Percentiles rank a stretch among this genome's conserved stretches.
phyloP scores from a whole-genome alignment of 768 basidiomycete genomes.

The Naematelia encephala region DNA sequence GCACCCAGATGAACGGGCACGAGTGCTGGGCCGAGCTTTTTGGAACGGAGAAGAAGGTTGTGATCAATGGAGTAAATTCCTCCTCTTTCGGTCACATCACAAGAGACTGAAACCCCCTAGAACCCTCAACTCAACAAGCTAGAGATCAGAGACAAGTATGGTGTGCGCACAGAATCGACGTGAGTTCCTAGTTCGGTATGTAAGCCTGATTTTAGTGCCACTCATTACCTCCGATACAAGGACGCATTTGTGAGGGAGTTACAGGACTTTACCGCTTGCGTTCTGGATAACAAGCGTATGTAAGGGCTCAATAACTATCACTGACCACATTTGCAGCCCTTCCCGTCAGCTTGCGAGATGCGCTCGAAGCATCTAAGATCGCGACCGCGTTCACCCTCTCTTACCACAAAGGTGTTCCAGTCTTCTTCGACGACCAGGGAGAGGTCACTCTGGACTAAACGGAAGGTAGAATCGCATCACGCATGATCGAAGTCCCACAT shows the following conservation, averaged over 20 bases:
- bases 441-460: too few species aligned
- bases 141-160: conserved; percentile 1
- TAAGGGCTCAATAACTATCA: background rate
- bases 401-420: conserved; percentile 5
- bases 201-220: conserved; percentile 10
- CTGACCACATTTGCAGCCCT: conserved; percentile 3
- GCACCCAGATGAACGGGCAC: conserved; percentile 22
- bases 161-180: conserved; percentile 1
- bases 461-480: too few species aligned
- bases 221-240: conserved; percentile 26
- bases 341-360: conserved; percentile 9
- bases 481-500: too few species aligned
- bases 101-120: background rate
- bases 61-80: conserved; percentile 22
- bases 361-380: conserved; percentile 15
- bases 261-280: conserved; percentile 18
- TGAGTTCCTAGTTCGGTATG: background rate
- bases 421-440: conserved; percentile 20
- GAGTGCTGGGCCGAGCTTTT: conserved; percentile 26
- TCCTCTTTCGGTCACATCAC: conserved; percentile 4
- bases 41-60: conserved; percentile 19
- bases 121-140: background rate
- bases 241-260: conserved; percentile 32
- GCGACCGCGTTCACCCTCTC: conserved; percentile 11
- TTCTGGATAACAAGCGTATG: conserved; percentile 19